These are phyloP conservation scores for Galium porrigens DNA, from an alignment of 305 asterid species.

Conservation along the genomic window DNA sequence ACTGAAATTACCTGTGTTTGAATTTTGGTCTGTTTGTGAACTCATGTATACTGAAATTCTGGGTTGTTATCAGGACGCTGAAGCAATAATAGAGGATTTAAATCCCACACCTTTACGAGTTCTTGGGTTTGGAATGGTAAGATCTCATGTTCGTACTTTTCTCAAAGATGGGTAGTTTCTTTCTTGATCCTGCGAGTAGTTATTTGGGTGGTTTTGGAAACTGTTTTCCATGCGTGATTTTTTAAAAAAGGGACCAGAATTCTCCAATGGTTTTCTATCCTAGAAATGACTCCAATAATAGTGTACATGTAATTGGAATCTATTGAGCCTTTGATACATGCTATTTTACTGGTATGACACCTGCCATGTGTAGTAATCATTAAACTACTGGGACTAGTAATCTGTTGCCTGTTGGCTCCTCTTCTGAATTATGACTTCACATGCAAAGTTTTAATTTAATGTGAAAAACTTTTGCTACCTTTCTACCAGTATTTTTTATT, in stretches of 20 bases:
- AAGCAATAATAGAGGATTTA: slow-evolving; percentile 80
- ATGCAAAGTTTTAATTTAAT: not conserved
- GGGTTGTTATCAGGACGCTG: slow-evolving; percentile 56
- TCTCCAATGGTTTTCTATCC: not conserved
- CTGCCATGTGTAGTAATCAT: not conserved
- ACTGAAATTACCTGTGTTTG: not conserved
- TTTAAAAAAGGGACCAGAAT: not conserved
- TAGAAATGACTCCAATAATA: not conserved
- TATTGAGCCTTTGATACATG: not conserved
- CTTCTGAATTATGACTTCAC: not conserved
- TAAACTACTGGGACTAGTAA: not conserved
- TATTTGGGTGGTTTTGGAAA: not conserved
- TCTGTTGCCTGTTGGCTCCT: not conserved
- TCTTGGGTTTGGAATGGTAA: slow-evolving; percentile 57
- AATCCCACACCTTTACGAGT: slow-evolving; percentile 68
- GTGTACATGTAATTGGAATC: not conserved
- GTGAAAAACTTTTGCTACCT: not conserved
- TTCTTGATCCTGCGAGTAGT: not conserved
- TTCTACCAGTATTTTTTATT: slow-evolving; percentile 5
- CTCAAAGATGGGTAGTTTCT: not conserved
- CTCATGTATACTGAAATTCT: slow-evolving; percentile 8
- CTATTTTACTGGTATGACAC: no score
- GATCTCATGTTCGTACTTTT: slow-evolving; percentile 4
- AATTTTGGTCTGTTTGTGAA: no score
- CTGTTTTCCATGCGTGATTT: not conserved